Evolutionary conservation across 495 filamentous ascomycete genomes (phyloP), one percentile per base, ranked within the genome.

Genomic region (Aspergillus ostianus): DNA sequence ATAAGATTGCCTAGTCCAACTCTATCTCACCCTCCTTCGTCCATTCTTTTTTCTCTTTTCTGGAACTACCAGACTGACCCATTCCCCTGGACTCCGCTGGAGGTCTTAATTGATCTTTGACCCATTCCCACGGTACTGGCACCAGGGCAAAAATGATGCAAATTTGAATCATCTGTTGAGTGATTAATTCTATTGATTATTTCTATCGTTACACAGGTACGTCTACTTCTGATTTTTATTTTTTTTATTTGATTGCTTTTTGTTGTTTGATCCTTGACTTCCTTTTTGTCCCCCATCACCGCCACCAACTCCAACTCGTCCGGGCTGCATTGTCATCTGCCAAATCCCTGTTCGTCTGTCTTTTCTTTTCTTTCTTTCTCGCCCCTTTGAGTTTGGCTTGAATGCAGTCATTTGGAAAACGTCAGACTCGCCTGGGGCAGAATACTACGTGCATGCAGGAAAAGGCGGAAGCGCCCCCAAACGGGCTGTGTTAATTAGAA

Each of bases 151-250:
- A 62, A 56, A 67, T 67, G 65, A 55, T 48, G 6, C 49, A 30
- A 54, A 44, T 21, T 27, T 67, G 53, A 61, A 9, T 18, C 10
- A 9, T 18, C 10, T 32, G 36, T 56, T 58, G 2, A 52, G 57
- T 50, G 58, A 50, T 58, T 15, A 2, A 1, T 41, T 41, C 36
- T 13, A 41, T 41, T 41, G 10, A 13, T 41, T 41, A 10, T 8
- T 36, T 36, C 12, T 41, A 47, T 51, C 52, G 62, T 67, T 62
- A 64, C 62, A 63, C 59, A 50, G 62, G 65, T 67, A 67, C 47
- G 65, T 63, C 52, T 51, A 10, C 4, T 60, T 49, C 26, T 56
- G 9, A 19, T 26, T 57, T 47, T 57, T 45, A 57, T 59, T 59
- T 9, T 47, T 46, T 63, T 46, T 53, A 41, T 19, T 50, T 41